Percentiles rank a stretch among this genome's conserved stretches.
These are phyloP conservation scores for Herpetomonas samuelpessoai DNA, from an alignment of 208 protist genomes.

Conservation along the genomic window DNA sequence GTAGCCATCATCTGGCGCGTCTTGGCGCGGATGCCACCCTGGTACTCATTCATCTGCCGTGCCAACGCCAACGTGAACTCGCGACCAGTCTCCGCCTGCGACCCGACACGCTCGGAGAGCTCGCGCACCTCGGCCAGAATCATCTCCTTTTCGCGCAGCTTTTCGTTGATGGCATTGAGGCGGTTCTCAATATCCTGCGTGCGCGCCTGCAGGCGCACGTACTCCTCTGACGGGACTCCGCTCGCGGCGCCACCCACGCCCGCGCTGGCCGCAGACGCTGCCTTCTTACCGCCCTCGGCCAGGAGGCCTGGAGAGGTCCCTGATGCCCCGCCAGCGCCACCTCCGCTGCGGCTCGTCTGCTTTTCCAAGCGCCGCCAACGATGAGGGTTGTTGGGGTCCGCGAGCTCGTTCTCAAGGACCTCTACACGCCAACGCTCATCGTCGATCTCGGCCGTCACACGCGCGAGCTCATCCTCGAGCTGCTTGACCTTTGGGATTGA, in stretches of 20 bases:
- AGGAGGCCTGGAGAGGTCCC: conserved; percentile 10
- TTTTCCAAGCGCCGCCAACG: conserved; percentile 67
- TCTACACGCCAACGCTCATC: conserved; percentile 81
- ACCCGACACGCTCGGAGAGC: conserved; percentile 81
- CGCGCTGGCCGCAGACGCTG: neutral
- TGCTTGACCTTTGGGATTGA: conserved; percentile 81
- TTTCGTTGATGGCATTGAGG: conserved; percentile 90
- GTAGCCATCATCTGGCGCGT: conserved; percentile 95
- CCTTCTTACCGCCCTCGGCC: neutral
- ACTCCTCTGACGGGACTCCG: conserved; percentile 73
- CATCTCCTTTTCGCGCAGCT: conserved; percentile 96
- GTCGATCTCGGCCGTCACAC: conserved; percentile 75
- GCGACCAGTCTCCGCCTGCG: conserved; percentile 80
- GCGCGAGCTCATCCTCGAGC: conserved; percentile 76
- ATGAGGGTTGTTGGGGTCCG: conserved; percentile 79
- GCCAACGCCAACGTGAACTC: conserved; percentile 92
- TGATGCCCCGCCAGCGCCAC: too few species aligned
- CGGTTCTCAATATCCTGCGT: conserved; percentile 90
- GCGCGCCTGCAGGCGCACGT: conserved; percentile 84
- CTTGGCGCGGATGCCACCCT: conserved; percentile 81
- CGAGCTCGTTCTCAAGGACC: conserved; percentile 81
- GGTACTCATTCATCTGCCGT: conserved; percentile 92
- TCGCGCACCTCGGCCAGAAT: conserved; percentile 94
- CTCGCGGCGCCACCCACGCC: conserved; percentile 24
- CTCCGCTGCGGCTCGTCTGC: neutral